Conservation (phyloP, 2,329 filamentous ascomycete genomes). For the Ophiostoma quercus region DNA sequence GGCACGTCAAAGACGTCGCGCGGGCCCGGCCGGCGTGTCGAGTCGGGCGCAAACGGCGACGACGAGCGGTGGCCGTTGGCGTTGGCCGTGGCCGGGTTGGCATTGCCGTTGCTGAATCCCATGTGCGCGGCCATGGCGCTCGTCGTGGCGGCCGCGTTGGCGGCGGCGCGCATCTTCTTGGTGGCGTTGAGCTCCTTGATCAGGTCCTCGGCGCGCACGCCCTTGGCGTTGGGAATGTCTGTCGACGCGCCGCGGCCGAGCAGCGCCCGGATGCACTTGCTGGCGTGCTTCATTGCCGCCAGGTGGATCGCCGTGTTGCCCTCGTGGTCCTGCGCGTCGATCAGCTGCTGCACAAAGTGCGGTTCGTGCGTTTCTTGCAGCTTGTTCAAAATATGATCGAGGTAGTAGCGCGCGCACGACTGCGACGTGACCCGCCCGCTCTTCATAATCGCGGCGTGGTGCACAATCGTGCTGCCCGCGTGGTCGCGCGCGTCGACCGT, state of each 20-base stretch:
- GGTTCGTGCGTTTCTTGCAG: slow-evolving; percentile 72
- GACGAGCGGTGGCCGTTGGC: slow-evolving; percentile 62
- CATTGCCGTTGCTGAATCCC: not conserved
- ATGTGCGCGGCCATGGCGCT: not conserved
- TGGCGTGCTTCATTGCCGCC: slow-evolving; percentile 74
- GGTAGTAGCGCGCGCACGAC: slow-evolving; percentile 85
- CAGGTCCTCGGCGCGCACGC: slow-evolving; percentile 77
- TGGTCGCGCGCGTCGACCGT: slow-evolving; percentile 77
- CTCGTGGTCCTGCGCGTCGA: slow-evolving; percentile 77
- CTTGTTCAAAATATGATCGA: slow-evolving; percentile 84
- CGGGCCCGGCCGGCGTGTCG: slow-evolving; percentile 51
- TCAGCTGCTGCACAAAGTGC: slow-evolving; percentile 67
- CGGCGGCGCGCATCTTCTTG: slow-evolving; percentile 57
- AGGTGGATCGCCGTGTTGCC: slow-evolving; percentile 81
- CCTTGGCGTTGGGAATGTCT: slow-evolving; percentile 74
- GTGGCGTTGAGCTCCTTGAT: slow-evolving; percentile 70
- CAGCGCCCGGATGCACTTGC: slow-evolving; percentile 80
- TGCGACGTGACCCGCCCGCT: slow-evolving; percentile 76
- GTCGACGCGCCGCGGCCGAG: slow-evolving; percentile 75
- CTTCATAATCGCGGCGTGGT: slow-evolving; percentile 87
- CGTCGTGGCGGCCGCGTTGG: not conserved
- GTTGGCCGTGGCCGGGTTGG: not conserved
- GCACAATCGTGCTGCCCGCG: slow-evolving; percentile 81
- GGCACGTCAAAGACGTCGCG: slow-evolving; percentile 40
- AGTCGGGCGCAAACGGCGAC: slow-evolving; percentile 61